Base-by-base conservation (phyloP, 179 eudicot genomes). In the Patellifolia procumbens region DNA sequence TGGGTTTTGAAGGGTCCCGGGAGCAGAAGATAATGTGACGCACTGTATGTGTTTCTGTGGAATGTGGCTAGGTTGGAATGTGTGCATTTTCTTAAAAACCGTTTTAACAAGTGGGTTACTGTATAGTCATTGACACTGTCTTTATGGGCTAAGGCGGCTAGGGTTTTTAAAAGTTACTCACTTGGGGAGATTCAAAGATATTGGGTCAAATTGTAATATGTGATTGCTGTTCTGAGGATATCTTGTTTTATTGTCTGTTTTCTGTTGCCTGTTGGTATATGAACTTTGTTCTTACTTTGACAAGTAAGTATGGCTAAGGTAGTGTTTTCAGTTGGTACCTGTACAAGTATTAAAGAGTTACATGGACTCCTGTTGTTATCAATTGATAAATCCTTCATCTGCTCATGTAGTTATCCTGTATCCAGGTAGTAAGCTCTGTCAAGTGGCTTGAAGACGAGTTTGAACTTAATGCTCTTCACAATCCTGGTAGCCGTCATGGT, bases 391-490 rank as follows among this genome's bases (percentile, higher is more conserved):
- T 28, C 10, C 26, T n/a, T 35, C 13, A 20, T 20, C 60, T 62
- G 62, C 20, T 12, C 65, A 58, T 71, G 49, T 52, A 2, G 32
- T 39, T 70, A 42, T 53, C 15, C 39, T 46, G 4, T 52, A 17
- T 72, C 32, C 87, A 96, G 99, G 99, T 96, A 75, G 99, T 93
- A 60, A 93, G 99, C 89, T 93, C 98, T 26, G 99, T 96, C 80
- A 93, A 96, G 86, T 96, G 99, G 99, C 98, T 96, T 73, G 99
- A 96, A 85, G 99, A 96, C 84, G 99, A 96, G 86, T 88, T 96
- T 83, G 99, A 96, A 85, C 98, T 96, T 68, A 96, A 91, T 87
- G 97, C 99, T 75, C 99, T 96, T 84, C 99, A 95, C 78, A 95
- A 91, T 83, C 99, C 99, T 73, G 98, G 97, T 64, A 96, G 98